These are phyloP conservation scores for Allodekkera sacchari DNA, from an alignment of 805 yeast genomes.

Conservation along the genomic window DNA sequence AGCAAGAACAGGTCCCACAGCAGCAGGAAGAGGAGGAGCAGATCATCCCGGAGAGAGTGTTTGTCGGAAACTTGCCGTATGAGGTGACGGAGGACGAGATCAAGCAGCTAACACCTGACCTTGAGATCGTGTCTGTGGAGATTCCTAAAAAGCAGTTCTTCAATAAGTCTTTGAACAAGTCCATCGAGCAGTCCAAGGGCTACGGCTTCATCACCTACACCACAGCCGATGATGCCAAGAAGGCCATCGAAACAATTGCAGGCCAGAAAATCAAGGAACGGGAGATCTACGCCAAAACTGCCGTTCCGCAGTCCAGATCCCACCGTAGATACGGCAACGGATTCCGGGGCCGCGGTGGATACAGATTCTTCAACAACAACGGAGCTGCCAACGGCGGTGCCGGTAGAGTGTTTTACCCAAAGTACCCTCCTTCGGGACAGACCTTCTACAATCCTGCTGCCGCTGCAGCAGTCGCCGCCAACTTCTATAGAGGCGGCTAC, in stretches of 20 bases:
- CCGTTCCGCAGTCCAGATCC: constrained; percentile 31
- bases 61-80: constrained; percentile 38
- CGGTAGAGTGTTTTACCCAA: background rate
- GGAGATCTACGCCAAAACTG: constrained; percentile 42
- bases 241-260: constrained; percentile 40
- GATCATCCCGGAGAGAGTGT: constrained; percentile 35
- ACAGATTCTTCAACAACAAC: constrained; percentile 2
- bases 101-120: constrained; percentile 29
- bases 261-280: constrained; percentile 26
- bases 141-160: constrained; percentile 22
- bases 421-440: background rate
- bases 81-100: constrained; percentile 37
- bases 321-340: constrained; percentile 1
- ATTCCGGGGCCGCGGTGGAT: constrained; percentile 8
- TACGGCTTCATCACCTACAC: constrained; percentile 50
- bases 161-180: constrained; percentile 16
- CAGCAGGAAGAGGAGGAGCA: constrained; percentile 11
- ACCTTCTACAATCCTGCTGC: constrained; percentile 3
- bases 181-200: constrained; percentile 22
- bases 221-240: constrained; percentile 51
- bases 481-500: background rate
- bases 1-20: constrained; percentile 3
- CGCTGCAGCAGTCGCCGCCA: constrained; percentile 6
- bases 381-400: constrained; percentile 3
- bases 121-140: constrained; percentile 25